A percentile compares a stretch with the other conserved stretches of the same genome.
Conservation (phyloP, 75 land plant genomes). For the Cupressus sempervirens region DNA sequence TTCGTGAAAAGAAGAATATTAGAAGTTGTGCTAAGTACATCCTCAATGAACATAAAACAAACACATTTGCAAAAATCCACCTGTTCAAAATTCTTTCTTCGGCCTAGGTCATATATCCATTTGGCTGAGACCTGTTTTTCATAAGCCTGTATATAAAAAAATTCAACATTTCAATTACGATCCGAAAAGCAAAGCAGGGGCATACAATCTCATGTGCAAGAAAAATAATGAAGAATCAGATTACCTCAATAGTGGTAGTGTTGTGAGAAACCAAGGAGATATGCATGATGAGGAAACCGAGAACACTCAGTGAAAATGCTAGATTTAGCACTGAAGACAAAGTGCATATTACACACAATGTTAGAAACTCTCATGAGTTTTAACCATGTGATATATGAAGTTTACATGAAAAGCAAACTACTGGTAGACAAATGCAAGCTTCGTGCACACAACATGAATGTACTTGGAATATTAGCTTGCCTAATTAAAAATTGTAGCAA, state of each 20-base stretch:
- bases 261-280: conserved; percentile 80
- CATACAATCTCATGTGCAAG: neutral
- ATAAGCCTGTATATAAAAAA: conserved; percentile 57
- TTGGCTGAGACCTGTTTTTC: conserved; percentile 81
- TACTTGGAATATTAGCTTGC: neutral
- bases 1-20: neutral
- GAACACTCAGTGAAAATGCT: conserved; percentile 87
- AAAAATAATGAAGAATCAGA: neutral
- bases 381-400: neutral
- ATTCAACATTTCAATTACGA: neutral
- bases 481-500: neutral
- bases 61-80: conserved; percentile 18
- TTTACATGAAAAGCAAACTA: neutral
- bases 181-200: neutral
- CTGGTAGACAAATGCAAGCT: neutral
- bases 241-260: conserved; percentile 90
- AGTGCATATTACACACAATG: neutral
- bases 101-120: conserved; percentile 89
- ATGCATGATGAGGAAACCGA: conserved; percentile 93
- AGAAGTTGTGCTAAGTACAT: neutral
- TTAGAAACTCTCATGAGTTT: neutral
- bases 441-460: neutral
- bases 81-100: conserved; percentile 87
- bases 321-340: conserved; percentile 63
- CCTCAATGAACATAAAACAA: neutral